A percentile compares a stretch with the other conserved stretches of the same genome.
phyloP scores from a whole-genome alignment of 2,329 filamentous ascomycete species.

The Fusarium poae region DNA sequence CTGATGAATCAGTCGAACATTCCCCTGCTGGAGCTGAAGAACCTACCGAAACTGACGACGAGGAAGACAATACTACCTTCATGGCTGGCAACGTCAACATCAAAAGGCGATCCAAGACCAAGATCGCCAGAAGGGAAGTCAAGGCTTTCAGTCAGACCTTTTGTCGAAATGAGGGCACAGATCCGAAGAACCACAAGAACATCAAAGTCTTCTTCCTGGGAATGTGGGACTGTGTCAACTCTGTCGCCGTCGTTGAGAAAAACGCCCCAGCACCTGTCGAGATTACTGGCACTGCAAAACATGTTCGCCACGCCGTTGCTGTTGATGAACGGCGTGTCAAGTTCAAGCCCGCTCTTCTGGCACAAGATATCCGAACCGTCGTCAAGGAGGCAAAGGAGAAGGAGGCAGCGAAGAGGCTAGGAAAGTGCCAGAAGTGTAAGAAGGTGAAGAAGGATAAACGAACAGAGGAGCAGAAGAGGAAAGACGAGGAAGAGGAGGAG shows the following conservation, averaged over 20 bases:
- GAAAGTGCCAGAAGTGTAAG: not conserved
- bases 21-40: not conserved
- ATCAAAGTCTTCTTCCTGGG: slow-evolving; percentile 66
- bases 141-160: slow-evolving; percentile 62
- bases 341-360: slow-evolving; percentile 65
- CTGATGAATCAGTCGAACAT: not conserved
- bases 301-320: slow-evolving; percentile 65
- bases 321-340: slow-evolving; percentile 67
- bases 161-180: slow-evolving; percentile 54
- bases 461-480: not conserved
- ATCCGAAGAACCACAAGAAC: slow-evolving; percentile 45
- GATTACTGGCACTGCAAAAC: slow-evolving; percentile 56
- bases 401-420: not conserved
- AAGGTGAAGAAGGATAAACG: not conserved
- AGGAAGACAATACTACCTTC: not conserved
- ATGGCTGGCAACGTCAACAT: not conserved
- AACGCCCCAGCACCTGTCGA: slow-evolving; percentile 55
- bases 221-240: slow-evolving; percentile 67
- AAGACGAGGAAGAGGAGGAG: slow-evolving; percentile 13
- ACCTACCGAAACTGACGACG: not conserved
- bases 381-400: slow-evolving; percentile 29
- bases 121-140: slow-evolving; percentile 51
- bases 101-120: not conserved
- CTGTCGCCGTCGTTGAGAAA: slow-evolving; percentile 57
- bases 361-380: slow-evolving; percentile 54